phyloP scores from a whole-genome alignment of 164 flowering plant species.

The Vitis rotundifolia region DNA sequence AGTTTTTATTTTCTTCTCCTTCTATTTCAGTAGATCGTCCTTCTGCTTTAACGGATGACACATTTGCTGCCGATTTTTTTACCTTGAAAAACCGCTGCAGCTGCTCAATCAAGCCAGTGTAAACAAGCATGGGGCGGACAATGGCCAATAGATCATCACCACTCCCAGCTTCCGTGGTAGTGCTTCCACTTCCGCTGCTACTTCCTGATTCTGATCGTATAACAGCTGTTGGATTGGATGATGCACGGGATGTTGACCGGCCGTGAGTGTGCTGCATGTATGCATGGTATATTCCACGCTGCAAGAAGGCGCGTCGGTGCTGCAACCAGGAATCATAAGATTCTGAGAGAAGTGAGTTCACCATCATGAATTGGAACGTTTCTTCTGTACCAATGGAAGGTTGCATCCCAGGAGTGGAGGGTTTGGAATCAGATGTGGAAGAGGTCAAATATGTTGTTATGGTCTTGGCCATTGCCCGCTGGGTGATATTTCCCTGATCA shows the following conservation, averaged over 20 bases:
- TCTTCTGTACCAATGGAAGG: conserved; percentile 68
- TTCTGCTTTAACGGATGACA: conserved; percentile 18
- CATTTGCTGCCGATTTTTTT: conserved; percentile 30
- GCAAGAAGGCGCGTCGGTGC: conserved; percentile 79
- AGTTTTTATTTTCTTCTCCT: conserved; percentile 31
- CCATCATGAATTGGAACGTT: conserved; percentile 99
- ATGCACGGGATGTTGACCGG: conserved; percentile 45
- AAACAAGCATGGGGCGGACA: conserved; percentile 86
- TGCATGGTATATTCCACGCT: conserved; percentile 89
- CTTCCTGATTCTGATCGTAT: conserved; percentile 31
- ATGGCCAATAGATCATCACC: conserved; percentile 49
- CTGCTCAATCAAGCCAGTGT: conserved; percentile 89
- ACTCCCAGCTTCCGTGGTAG: conserved; percentile 20
- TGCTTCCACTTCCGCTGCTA: conserved; percentile 16
- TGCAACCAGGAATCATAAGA: conserved; percentile 89
- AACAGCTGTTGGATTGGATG: conserved; percentile 34
- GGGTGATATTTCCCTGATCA: conserved; percentile 75
- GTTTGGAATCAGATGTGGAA: conserved; percentile 48
- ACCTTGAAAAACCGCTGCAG: conserved; percentile 81
- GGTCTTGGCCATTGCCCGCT: conserved; percentile 60
- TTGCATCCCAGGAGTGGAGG: conserved; percentile 43
- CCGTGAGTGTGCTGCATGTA: conserved; percentile 85
- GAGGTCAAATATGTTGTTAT: conserved; percentile 60
- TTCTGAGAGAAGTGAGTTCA: conserved; percentile 83
- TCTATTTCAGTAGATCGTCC: conserved; percentile 34